Conservation (phyloP, 179 eudicot species). For the Gypsophila paniculata region DNA sequence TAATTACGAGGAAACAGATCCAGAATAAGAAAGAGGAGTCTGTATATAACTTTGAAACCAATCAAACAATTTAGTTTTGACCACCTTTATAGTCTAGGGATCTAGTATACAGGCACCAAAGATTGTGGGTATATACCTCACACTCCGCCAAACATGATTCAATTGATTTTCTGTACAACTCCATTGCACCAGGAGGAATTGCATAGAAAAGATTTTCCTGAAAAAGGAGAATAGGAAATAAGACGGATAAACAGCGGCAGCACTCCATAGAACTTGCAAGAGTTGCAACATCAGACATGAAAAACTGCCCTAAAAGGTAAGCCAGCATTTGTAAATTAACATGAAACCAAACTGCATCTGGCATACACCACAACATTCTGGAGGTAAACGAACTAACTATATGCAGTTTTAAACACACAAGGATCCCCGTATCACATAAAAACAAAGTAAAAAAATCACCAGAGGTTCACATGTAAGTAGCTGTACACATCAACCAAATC, state of each 20-base stretch:
- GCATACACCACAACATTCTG: slow-evolving; percentile 7
- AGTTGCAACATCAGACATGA: background rate
- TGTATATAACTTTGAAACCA: background rate
- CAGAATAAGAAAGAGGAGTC: background rate
- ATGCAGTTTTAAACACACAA: background rate
- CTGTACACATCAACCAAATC: background rate
- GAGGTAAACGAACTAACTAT: background rate
- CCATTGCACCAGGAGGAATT: slow-evolving; percentile 73
- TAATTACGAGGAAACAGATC: background rate
- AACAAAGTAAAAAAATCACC: background rate
- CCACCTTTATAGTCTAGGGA: background rate
- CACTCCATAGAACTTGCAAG: background rate
- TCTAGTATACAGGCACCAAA: slow-evolving; percentile 1
- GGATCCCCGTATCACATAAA: background rate
- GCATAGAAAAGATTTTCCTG: slow-evolving; percentile 75
- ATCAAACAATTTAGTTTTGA: background rate
- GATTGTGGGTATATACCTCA: slow-evolving; percentile 48
- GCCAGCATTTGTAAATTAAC: background rate
- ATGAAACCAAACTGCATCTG: background rate
- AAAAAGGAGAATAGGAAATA: slow-evolving; percentile 11
- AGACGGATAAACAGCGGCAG: background rate
- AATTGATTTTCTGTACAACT: slow-evolving; percentile 61
- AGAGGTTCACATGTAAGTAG: background rate
- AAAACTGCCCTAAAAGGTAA: background rate
- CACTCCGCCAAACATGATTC: slow-evolving; percentile 48